These are phyloP conservation scores for Casuarina glauca DNA, from an alignment of 306 rosid species.

Conservation along the genomic window DNA sequence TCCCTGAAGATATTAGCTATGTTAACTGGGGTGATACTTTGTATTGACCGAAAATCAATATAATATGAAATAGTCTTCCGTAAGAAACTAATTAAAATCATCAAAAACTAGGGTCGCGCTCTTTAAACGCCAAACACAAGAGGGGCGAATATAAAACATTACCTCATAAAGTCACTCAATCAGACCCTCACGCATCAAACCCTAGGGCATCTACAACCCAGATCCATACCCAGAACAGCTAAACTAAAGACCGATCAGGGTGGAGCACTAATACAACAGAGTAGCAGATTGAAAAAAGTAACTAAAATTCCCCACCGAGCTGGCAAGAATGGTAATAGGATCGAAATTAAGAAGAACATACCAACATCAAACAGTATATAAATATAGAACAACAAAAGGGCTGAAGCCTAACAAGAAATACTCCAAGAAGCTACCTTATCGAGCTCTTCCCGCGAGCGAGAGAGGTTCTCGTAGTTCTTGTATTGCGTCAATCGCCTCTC, in stretches of 20 bases:
- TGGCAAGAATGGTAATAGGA: too few species aligned
- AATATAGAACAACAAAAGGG: background rate
- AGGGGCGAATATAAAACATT: background rate
- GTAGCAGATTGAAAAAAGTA: background rate
- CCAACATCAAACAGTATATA: background rate
- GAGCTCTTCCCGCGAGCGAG: constrained; percentile 52
- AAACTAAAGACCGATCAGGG: background rate
- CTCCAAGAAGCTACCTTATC: constrained; percentile 45
- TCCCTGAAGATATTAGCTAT: background rate
- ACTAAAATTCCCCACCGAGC: background rate
- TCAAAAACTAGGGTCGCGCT: too few species aligned
- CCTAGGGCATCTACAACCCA: background rate
- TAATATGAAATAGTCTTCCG: background rate
- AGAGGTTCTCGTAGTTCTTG: constrained; percentile 72
- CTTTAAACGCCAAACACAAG: too few species aligned
- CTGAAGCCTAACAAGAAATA: background rate
- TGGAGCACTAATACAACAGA: background rate
- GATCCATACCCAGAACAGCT: background rate
- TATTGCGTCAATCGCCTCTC: constrained; percentile 75
- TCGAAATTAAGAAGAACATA: too few species aligned
- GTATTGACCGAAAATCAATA: too few species aligned
- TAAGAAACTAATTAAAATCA: background rate
- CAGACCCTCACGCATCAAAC: background rate
- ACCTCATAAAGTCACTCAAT: background rate
- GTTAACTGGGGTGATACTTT: too few species aligned